Evolutionary conservation across 495 filamentous ascomycete species (phyloP), one percentile per base, ranked within the genome.

Genomic region (Talaromyces borbonicus): DNA sequence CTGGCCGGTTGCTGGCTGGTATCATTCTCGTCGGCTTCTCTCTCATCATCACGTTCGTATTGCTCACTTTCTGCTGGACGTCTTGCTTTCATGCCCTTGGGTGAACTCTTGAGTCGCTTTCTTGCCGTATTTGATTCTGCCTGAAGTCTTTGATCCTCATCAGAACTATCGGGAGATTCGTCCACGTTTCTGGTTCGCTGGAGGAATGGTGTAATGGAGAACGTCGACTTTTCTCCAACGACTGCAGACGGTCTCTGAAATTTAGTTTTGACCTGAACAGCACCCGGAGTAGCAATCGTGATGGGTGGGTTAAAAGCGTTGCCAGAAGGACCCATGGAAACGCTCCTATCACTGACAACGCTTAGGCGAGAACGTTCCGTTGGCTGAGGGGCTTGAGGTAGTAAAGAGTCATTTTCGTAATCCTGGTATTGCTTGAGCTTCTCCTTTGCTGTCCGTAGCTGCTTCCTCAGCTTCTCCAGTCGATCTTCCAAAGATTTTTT

Each of bases 191-290:
- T 68, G 5, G 83, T 85, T 43, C 85, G 81, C 66, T 90, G 93
- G 23, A 96, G 66, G 61, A 89, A 93, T 0, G 90, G 90, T 1
- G 90, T 96, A 50, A 96, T 89, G 8, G 87, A 92, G 57, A 96
- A 96, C 15, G 72, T 78, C 1, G 88, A 94, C 60, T 94, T 94
- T 51, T 93, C 87, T 19, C 84, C 87, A 26, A 80, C 64, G 30
- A 81, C 54, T 0, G 76, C 76, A 12, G 75, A 69, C 20, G 71
- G 66, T 37, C 66, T 64, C 35, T 66, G 67, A 16, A 59, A 66
- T 48, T 70, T 71, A 47, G 79, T 81, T 54, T 74, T 71, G 50
- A 71, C 61, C 14, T 67, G 64, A 43, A 77, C 67, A 43, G 79
- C 79, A 14, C 81, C 82, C 8, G 83, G 83, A 1, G 83, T 86